A percentile compares a stretch with the other conserved stretches of the same genome.
Conservation (phyloP, 179 eudicot genomes). For the Spergularia azorica region DNA sequence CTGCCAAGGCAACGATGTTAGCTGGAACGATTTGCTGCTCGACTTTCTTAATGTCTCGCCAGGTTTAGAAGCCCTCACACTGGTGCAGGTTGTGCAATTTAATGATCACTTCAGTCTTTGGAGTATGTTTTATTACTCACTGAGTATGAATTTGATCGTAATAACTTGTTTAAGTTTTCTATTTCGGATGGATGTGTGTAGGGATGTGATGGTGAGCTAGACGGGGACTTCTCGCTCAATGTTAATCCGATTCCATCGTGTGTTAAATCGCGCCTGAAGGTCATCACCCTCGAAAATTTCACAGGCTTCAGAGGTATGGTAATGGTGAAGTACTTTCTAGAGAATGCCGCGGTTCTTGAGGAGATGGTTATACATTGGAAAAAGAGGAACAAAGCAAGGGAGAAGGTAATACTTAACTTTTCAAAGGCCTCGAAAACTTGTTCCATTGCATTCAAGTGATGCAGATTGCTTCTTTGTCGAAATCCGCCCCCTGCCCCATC, state of each 20-base stretch:
- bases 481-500: not conserved
- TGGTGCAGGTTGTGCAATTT: slow-evolving; percentile 23
- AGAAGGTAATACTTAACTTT: not conserved
- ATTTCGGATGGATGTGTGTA: not conserved
- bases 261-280: slow-evolving; percentile 16
- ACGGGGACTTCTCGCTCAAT: not conserved
- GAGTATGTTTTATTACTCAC: not conserved
- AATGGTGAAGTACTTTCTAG: slow-evolving; percentile 19
- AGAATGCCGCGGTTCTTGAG: slow-evolving; percentile 17
- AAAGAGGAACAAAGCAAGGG: not conserved
- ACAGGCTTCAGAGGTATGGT: slow-evolving; percentile 10
- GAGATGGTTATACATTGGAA: slow-evolving; percentile 23
- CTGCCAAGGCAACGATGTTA: slow-evolving; percentile 23
- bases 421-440: slow-evolving; percentile 12
- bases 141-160: not conserved
- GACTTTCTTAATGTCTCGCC: slow-evolving; percentile 26
- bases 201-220: not conserved
- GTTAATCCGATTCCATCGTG: slow-evolving; percentile 21
- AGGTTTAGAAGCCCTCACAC: slow-evolving; percentile 22
- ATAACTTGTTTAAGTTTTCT: not conserved
- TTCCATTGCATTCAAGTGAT: slow-evolving; percentile 17
- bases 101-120: not conserved
- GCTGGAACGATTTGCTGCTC: slow-evolving; percentile 31
- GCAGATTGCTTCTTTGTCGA: not conserved
- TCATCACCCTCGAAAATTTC: slow-evolving; percentile 16